These are phyloP conservation scores for Maudiozyma saulgeensis DNA, from an alignment of 805 yeast species.

Conservation along the genomic window DNA sequence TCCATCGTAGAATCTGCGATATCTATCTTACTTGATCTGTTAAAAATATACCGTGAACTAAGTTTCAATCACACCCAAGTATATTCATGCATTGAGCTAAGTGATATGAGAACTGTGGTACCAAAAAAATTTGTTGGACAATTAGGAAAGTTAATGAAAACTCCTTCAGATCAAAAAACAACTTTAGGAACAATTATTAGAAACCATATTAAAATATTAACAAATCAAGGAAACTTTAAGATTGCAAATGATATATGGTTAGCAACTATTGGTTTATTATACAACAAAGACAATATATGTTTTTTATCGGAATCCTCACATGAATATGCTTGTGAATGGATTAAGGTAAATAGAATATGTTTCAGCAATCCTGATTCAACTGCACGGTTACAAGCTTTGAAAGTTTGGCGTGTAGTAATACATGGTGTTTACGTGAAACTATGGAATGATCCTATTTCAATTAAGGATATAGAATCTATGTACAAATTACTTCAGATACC, in stretches of 20 bases:
- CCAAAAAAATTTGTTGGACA: constrained; percentile 8
- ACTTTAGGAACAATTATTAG: constrained; percentile 15
- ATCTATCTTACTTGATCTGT: constrained; percentile 16
- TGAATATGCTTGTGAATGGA: constrained; percentile 11
- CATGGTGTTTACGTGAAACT: constrained; percentile 12
- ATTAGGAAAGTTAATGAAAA: background rate
- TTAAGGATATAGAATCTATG: background rate
- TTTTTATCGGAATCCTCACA: too few relatives aligned
- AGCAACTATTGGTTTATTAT: constrained; percentile 20
- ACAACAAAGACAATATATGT: constrained; percentile 6
- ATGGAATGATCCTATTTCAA: background rate
- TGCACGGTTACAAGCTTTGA: constrained; percentile 14
- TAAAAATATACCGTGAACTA: constrained; percentile 15
- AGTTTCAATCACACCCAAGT: constrained; percentile 5
- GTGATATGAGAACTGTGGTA: constrained; percentile 4
- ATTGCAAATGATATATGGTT: constrained; percentile 26
- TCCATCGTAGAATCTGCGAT: constrained; percentile 14
- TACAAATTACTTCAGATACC: constrained; percentile 11
- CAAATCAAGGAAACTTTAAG: constrained; percentile 14
- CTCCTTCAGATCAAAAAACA: background rate
- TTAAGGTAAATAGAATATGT: constrained; percentile 12
- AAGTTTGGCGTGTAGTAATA: constrained; percentile 23
- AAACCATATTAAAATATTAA: constrained; percentile 10
- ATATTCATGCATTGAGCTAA: constrained; percentile 8
- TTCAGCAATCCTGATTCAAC: constrained; percentile 7